phyloP scores from a whole-genome alignment of 176 grass and related monocot species.

The Melocanna baccifera region DNA sequence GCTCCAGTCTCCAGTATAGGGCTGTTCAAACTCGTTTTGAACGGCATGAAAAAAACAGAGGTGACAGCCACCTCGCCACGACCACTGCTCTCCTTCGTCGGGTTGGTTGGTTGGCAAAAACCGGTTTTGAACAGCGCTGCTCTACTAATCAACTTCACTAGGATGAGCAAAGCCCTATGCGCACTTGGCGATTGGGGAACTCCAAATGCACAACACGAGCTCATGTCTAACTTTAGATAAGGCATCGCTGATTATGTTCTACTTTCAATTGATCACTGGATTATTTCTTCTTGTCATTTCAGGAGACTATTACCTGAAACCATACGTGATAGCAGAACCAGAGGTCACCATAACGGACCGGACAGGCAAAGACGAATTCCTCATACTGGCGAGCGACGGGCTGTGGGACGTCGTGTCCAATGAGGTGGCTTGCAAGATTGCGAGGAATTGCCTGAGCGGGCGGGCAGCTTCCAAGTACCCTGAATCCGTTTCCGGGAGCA shows the following conservation, averaged over 20 bases:
- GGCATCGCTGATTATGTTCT: neutral
- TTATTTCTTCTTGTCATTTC: constrained; percentile 19
- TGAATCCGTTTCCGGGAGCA: constrained; percentile 32
- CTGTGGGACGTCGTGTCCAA: constrained; percentile 79
- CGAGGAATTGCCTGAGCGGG: constrained; percentile 66
- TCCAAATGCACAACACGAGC: neutral
- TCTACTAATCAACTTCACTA: neutral
- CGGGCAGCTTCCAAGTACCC: constrained; percentile 42
- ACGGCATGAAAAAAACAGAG: too few relatives aligned
- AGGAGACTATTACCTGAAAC: constrained; percentile 88
- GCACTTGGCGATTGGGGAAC: neutral
- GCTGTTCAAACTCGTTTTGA: too few relatives aligned
- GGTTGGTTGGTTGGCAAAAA: too few relatives aligned
- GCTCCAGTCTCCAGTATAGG: too few relatives aligned
- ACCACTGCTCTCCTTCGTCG: too few relatives aligned
- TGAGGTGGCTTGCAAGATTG: constrained; percentile 58
- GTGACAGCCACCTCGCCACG: too few relatives aligned
- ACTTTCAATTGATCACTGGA: neutral
- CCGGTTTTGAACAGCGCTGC: too few relatives aligned
- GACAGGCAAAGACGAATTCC: constrained; percentile 64
- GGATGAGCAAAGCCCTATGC: neutral
- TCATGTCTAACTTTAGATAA: neutral
- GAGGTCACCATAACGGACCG: constrained; percentile 58
- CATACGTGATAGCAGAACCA: constrained; percentile 69
- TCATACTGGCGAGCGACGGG: constrained; percentile 81